Base-by-base conservation (phyloP, 169 alveolate species). In the Blepharisma undulans region DNA sequence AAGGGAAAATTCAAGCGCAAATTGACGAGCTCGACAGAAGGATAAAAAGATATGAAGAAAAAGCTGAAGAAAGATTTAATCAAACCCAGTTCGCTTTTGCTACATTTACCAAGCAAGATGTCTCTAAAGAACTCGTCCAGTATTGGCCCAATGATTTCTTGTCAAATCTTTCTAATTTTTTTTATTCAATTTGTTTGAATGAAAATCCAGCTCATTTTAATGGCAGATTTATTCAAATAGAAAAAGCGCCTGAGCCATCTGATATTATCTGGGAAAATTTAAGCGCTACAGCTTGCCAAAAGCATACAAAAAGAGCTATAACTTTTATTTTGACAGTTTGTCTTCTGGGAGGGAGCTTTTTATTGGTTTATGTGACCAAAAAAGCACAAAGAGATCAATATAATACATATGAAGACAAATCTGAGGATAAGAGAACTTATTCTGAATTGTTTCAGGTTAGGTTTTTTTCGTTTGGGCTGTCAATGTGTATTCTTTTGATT, bases 181-280 rank as follows among this genome's bases (percentile, higher is more conserved):
- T 74, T 16, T 74, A 14, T 10, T 27, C 48, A 74, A 27, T 25
- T 74, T 25, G 81, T 6, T 14, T 25, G 33, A 79, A 79, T 4
- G 19, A 10, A 10, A 29, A 74, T 29, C 2, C 3, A 0, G 66
- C 14, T 48, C 66, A 10, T 48, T 72, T 72, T 72, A 78, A 78
- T 29, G 86, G 86, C 16, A 21, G 60, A 3, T 59, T 25, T 22
- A 18, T 84, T 19, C 19, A 4, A 25, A 34, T 48, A 2, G 89
- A 84, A 84, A 84, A 22, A 71, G 92, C 92, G 1, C 92, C 92
- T 1, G 92, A 88, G 22, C 92, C 92, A 10, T 36, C 82, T 36
- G 92, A 88, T 32, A 76, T 88, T 36, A 30, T 30, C 6, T 88
- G 92, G 92, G 92, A 88, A 88, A 72, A 88, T 34, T 18, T 76